phyloP scores from a whole-genome alignment of 306 rosid genomes.

The Castanea crenata region DNA sequence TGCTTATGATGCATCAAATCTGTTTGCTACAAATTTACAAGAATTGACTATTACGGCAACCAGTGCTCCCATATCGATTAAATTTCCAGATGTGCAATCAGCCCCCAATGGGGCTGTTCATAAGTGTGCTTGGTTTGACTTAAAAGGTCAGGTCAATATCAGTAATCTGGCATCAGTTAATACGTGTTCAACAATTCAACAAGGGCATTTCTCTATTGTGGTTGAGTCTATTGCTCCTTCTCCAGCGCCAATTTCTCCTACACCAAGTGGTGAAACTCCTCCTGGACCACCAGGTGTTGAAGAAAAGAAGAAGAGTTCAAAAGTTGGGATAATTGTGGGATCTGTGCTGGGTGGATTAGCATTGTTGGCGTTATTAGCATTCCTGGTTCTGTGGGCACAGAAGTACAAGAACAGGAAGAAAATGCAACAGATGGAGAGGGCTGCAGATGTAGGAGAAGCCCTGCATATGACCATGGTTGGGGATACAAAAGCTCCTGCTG shows the following conservation, averaged over 20 bases:
- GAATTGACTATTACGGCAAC: slow-evolving; percentile 48
- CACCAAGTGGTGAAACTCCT: slow-evolving; percentile 9
- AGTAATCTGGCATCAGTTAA: slow-evolving; percentile 49
- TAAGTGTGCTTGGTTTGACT: slow-evolving; percentile 64
- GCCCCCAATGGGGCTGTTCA: slow-evolving; percentile 50
- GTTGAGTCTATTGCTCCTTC: slow-evolving; percentile 44
- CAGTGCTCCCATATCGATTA: slow-evolving; percentile 46
- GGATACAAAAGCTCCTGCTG: slow-evolving; percentile 84
- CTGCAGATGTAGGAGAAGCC: slow-evolving; percentile 85
- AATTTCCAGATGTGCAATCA: slow-evolving; percentile 44
- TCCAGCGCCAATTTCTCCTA: slow-evolving; percentile 40
- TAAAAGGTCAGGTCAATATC: slow-evolving; percentile 49
- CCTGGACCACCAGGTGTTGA: slow-evolving; percentile 15
- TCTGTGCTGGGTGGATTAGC: slow-evolving; percentile 74
- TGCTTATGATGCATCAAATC: slow-evolving; percentile 65
- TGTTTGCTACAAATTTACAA: slow-evolving; percentile 50
- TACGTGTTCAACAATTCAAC: slow-evolving; percentile 53
- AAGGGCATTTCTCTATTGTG: slow-evolving; percentile 90
- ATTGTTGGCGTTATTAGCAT: slow-evolving; percentile 44
- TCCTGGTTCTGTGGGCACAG: slow-evolving; percentile 53
- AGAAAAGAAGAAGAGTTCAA: slow-evolving; percentile 38
- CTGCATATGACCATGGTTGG: slow-evolving; percentile 82
- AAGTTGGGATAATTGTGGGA: slow-evolving; percentile 72
- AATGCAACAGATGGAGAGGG: slow-evolving; percentile 83
- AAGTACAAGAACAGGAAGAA: slow-evolving; percentile 60